Evolutionary conservation across 495 filamentous ascomycete species (phyloP).

Genomic region (Staphylotrichum tortipilum): DNA sequence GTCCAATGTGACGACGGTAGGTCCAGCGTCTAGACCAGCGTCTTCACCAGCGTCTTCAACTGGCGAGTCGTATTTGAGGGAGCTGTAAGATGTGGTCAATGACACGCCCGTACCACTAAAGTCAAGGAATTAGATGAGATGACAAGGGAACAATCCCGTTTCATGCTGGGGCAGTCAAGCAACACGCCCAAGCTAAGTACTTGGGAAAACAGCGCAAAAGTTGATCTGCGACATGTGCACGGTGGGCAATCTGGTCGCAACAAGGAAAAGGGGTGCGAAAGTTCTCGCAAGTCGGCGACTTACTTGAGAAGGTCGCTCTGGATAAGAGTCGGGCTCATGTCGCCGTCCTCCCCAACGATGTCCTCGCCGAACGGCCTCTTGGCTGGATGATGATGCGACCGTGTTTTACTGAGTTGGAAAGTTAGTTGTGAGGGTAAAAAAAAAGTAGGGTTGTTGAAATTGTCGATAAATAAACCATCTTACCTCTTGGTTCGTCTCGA

Average conservation of each 20-base stretch:
- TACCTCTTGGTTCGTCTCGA: too few species aligned
- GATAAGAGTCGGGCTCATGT: slow-evolving; percentile 9
- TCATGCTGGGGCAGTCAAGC: too few species aligned
- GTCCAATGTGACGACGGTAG: slow-evolving; percentile 17
- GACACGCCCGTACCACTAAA: neutral
- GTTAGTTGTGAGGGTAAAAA: too few species aligned
- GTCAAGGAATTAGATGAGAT: too few species aligned
- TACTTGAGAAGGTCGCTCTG: slow-evolving; percentile 21
- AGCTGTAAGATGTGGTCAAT: slow-evolving; percentile 5
- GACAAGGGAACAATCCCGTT: too few species aligned
- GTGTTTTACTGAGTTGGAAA: too few species aligned
- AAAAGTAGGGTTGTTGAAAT: too few species aligned
- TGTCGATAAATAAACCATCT: too few species aligned
- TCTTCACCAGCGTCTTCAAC: neutral
- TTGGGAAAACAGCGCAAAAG: neutral
- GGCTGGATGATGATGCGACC: too few species aligned
- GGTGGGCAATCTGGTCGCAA: neutral
- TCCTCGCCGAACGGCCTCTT: slow-evolving; percentile 13
- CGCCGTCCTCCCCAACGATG: neutral
- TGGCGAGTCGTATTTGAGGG: slow-evolving; percentile 1
- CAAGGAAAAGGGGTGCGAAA: neutral
- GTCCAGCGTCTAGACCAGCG: neutral
- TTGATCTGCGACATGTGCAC: neutral
- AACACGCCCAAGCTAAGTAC: too few species aligned
- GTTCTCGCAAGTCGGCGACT: too few species aligned